Base-by-base conservation (phyloP, 1,284 basidiomycete species). In the Tylopilus sp. region DNA sequence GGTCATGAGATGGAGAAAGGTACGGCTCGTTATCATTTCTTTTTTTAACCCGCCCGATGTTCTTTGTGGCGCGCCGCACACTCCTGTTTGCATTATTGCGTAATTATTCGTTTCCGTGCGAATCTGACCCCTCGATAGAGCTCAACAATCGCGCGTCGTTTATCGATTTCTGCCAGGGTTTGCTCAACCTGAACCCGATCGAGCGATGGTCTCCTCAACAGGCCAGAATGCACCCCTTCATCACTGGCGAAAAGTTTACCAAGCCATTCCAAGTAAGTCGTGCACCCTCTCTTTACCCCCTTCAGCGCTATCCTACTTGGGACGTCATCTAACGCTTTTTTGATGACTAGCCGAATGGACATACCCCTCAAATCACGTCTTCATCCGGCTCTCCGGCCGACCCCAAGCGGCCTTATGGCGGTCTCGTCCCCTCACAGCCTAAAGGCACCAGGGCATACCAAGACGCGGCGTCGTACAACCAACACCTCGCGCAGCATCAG, bases 161-260 rank as follows among this genome's bases (percentile, higher is more conserved):
- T 70, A 92, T 97, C 70, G 95, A 99, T 73, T 99, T 99, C 72
- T 96, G 96, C 53, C 85, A 92, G 64, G 96, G 96, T 16, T 74
- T 99, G 34, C 76, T 99, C 51, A 89, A 97, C 67, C 76, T 98
- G 73, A 93, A 99, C 64, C 96, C 97, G 15, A 84, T 95, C 51
- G 88, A 92, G 60, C 79, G 96, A 52, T 99, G 96, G 97, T 90
- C 95, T 9, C 96, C 97, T 25, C 93, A 97, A 65, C 95, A 99
- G 71, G 96, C 96, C 33, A 81, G 89, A 51, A 75, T 91, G 65
- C 97, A 99, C 70, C 96, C 96, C 4, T 99, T 99, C 71, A 97
- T 99, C 61, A 97, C 94, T 10, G 95, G 96, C 48, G 96, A 98
- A 71, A 94, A 93, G 68, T 97, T 86, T 65, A 84, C 81, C 10